Conservation (phyloP, 352 stramenopile genomes). For the Globisporangium apiculatum region DNA sequence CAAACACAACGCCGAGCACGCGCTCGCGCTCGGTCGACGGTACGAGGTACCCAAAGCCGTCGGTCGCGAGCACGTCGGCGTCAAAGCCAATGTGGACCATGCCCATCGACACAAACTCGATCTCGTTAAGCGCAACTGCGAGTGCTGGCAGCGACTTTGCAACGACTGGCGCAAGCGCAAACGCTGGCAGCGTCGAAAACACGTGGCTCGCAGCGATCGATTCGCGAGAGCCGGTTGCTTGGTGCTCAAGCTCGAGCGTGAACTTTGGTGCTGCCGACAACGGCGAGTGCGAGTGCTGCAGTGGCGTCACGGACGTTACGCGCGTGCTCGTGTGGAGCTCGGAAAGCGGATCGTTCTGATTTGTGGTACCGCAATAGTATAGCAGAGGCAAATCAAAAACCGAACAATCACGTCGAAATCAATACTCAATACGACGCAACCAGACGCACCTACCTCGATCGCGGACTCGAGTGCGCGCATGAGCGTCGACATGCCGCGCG, state of each 20-base stretch:
- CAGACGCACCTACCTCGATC: conserved; percentile 28
- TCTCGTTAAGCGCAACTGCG: conserved; percentile 39
- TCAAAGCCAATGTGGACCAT: conserved; percentile 81
- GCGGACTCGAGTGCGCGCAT: conserved; percentile 38
- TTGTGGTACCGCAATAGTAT: no score
- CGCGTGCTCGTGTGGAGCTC: conserved; percentile 33
- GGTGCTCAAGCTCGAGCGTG: conserved; percentile 33
- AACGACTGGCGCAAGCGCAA: conserved; percentile 41
- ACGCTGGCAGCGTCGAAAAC: conserved; percentile 73
- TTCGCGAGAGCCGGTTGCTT: conserved; percentile 15
- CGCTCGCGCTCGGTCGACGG: conserved; percentile 61
- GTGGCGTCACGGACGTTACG: conserved; percentile 20
- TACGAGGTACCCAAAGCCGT: conserved; percentile 86
- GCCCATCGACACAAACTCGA: conserved; percentile 77
- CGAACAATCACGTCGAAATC: no score
- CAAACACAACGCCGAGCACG: conserved; percentile 80
- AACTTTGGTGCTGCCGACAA: conserved; percentile 16
- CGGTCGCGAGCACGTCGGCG: conserved; percentile 36
- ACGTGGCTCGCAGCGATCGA: conserved; percentile 55
- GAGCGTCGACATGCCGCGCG: conserved; percentile 65
- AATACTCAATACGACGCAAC: not conserved
- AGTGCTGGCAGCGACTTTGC: conserved; percentile 35
- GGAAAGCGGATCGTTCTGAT: conserved; percentile 27
- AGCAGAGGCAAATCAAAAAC: no score
- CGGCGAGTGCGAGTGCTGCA: not conserved